A percentile compares a stretch with the other conserved stretches of the same genome.
These are phyloP conservation scores for Penicillium rolfsii DNA, from an alignment of 2,329 filamentous ascomycete species.

Conservation along the genomic window DNA sequence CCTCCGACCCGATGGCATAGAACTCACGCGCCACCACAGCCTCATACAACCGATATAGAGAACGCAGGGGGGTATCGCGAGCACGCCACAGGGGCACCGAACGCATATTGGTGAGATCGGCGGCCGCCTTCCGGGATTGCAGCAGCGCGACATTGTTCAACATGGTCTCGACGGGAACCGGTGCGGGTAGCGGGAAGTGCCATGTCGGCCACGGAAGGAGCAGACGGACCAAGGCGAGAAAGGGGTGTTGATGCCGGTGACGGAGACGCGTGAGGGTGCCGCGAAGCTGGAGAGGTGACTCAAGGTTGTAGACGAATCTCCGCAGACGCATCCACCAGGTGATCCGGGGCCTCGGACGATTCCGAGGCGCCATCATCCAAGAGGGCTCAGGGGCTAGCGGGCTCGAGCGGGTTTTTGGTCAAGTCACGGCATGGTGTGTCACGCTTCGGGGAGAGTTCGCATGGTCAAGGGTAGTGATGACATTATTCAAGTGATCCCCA, in stretches of 20 bases:
- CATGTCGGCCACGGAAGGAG: constrained; percentile 32
- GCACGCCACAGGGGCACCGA: constrained; percentile 33
- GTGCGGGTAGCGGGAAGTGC: constrained; percentile 29
- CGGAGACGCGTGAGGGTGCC: constrained; percentile 27
- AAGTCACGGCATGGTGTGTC: neutral
- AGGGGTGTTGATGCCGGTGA: constrained; percentile 25
- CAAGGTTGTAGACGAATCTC: constrained; percentile 16
- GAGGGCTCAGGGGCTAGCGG: neutral
- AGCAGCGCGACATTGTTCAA: constrained; percentile 19
- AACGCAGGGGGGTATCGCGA: constrained; percentile 35
- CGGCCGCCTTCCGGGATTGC: constrained; percentile 19
- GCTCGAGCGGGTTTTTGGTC: neutral
- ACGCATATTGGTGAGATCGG: constrained; percentile 31
- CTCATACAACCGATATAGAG: constrained; percentile 37
- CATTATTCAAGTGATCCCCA: neutral
- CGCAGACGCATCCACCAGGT: constrained; percentile 20
- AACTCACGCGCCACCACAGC: constrained; percentile 25
- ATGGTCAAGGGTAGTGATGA: neutral
- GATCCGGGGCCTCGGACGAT: constrained; percentile 9
- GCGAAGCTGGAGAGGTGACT: constrained; percentile 28
- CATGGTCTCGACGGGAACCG: constrained; percentile 20
- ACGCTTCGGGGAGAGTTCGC: neutral
- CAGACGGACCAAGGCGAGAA: constrained; percentile 26
- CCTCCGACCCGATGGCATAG: constrained; percentile 27
- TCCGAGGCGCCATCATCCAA: constrained; percentile 9